phyloP scores from a whole-genome alignment of 257 asterid species.

The Lithospermum erythrorhizon region DNA sequence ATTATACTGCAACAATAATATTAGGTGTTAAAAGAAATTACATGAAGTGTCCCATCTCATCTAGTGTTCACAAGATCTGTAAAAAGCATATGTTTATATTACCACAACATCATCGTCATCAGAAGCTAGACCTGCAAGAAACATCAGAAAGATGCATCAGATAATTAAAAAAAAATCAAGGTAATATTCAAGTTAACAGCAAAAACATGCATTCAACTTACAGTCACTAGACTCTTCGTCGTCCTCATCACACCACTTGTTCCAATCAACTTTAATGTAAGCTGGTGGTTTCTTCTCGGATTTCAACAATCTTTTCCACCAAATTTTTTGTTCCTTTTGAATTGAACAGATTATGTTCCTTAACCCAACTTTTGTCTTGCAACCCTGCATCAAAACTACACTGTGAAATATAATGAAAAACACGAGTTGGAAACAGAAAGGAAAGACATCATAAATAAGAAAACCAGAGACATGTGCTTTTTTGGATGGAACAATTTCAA shows the following conservation, averaged over 20 bases:
- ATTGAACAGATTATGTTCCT: conserved; percentile 69
- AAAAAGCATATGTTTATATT: conserved; percentile 15
- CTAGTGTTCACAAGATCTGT: conserved; percentile 5
- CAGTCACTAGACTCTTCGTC: conserved; percentile 59
- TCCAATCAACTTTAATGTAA: conserved; percentile 82
- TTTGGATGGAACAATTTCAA: too few relatives aligned
- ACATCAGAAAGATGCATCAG: conserved; percentile 1
- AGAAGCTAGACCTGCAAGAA: conserved; percentile 48
- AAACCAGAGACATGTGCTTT: background rate
- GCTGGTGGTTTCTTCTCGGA: conserved; percentile 78
- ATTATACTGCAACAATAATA: conserved; percentile 31
- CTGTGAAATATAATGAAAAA: background rate
- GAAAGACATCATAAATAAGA: background rate
- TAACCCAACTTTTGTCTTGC: conserved; percentile 59
- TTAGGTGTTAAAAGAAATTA: conserved; percentile 14
- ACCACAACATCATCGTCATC: conserved; percentile 68
- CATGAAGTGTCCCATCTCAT: conserved; percentile 1
- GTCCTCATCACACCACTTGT: conserved; percentile 86
- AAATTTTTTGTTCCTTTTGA: conserved; percentile 55
- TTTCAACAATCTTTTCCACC: conserved; percentile 83
- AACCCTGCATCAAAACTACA: conserved; percentile 44
- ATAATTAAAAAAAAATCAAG: background rate
- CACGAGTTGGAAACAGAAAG: background rate
- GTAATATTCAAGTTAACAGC: conserved; percentile 1
- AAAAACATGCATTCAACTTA: conserved; percentile 31